Base-by-base conservation (phyloP, 225 moss, liverwort and hornwort genomes). In the Polytrichum formosum region DNA sequence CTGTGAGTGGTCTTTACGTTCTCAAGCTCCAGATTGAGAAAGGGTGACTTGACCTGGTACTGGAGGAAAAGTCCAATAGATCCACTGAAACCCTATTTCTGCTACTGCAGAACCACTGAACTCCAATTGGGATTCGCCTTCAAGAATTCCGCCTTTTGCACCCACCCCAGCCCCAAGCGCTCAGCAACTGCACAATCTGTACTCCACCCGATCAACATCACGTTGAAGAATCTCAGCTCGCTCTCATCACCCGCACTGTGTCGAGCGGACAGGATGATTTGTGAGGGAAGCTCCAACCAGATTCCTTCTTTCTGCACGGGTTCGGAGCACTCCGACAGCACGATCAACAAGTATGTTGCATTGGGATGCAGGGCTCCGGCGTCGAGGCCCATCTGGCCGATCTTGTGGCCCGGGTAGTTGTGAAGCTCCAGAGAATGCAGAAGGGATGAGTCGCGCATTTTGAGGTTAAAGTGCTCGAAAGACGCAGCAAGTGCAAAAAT, bases 101-200 rank as follows among this genome's bases (percentile, higher is more conserved):
- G 8, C 2, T 35, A 63, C 62, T 53, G 23, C 61, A 63, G 61
- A 71, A 71, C 62, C 71, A 71, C 62, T 63, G 20, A 23, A 71
- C 61, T 53, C 71, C 71, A 63, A 53, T 53, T 17, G 4, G 62
- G 46, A 18, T 71, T 53, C 25, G 35, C 25, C 35, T 61, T 61
- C 22, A 1, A 28, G 2, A 26, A 71, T 17, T 55, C 28, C 55
- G 5, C 64, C 72, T 64, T 72, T 9, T 20, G 5, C 30, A 65
- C 55, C 72, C 72, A 72, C 27, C 72, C 72, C 64, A 72, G 54
- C 55, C 72, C 72, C 54, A 55, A 53, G 8, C 64, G 72, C 64
- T 55, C 72, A 55, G 9, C 64, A 1, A 30, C 64, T 35, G 35
- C 35, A 35, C 35, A 35, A 29, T 28, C 72, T 46, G 9, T 63